Conservation (phyloP, 2,329 filamentous ascomycete genomes). For the Raffaelea albimanens region DNA sequence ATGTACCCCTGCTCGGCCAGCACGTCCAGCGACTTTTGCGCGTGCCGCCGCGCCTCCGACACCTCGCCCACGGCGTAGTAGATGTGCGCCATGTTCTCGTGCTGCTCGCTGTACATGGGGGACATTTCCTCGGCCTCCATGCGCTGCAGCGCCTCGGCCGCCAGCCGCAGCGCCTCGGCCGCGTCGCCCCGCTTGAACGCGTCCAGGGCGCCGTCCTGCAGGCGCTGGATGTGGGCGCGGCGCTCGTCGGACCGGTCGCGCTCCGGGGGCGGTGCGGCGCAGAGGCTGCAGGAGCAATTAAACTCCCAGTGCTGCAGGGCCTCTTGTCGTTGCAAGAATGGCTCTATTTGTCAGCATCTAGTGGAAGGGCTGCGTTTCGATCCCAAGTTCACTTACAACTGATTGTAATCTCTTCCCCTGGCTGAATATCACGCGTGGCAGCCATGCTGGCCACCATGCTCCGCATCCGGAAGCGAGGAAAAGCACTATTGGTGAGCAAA, state of each 20-base stretch:
- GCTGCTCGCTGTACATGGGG: conserved; percentile 22
- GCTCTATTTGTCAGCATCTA: no score
- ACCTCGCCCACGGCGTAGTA: conserved; percentile 21
- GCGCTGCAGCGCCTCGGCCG: conserved; percentile 18
- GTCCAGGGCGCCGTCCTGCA: conserved; percentile 17
- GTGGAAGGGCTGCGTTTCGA: no score
- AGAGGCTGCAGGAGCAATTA: conserved; percentile 23
- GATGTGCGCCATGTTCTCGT: conserved; percentile 23
- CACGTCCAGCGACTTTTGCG: conserved; percentile 18
- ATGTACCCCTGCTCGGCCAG: conserved; percentile 22
- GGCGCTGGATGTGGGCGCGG: conserved; percentile 17
- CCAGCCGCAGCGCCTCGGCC: conserved; percentile 18
- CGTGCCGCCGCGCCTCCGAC: conserved; percentile 19
- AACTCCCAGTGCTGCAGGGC: conserved; percentile 23
- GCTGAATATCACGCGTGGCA: conserved; percentile 13
- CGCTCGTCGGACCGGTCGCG: conserved; percentile 21
- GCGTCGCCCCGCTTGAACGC: conserved; percentile 19
- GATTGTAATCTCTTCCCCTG: conserved; percentile 18
- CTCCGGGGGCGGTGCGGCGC: conserved; percentile 16
- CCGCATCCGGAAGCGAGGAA: conserved; percentile 20
- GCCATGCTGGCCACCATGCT: conserved; percentile 14
- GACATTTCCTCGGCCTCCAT: conserved; percentile 20
- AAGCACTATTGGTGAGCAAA: conserved; percentile 16
- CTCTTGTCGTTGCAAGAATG: conserved; percentile 16
- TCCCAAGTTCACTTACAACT: conserved; percentile 8